Evolutionary conservation across 2,329 filamentous ascomycete genomes (phyloP).

Genomic region (Zarea fungicola): DNA sequence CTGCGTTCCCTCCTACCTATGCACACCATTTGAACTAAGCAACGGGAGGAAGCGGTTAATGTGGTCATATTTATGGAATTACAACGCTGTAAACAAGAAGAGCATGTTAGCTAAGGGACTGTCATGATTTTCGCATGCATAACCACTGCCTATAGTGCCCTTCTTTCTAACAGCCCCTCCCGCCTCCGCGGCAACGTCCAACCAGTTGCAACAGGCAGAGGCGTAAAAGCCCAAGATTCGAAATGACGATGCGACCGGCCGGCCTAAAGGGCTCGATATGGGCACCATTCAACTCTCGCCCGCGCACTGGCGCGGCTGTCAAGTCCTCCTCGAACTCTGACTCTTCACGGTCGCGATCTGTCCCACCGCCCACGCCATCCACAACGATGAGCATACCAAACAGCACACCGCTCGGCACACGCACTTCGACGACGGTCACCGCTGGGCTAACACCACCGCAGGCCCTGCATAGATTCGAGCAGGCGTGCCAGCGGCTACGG

Average conservation of each 20-base stretch:
- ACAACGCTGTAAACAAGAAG: not conserved
- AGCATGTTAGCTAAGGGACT: not conserved
- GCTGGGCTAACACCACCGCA: constrained; percentile 26
- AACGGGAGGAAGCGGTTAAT: not conserved
- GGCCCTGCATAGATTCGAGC: constrained; percentile 53
- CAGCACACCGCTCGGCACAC: constrained; percentile 8
- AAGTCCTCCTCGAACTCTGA: not conserved
- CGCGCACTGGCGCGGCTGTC: not conserved
- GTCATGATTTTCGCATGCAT: not conserved
- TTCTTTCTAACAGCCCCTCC: not conserved
- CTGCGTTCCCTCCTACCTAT: not conserved
- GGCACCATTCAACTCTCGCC: constrained; percentile 4
- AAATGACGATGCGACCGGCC: not conserved
- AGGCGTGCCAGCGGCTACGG: constrained; percentile 54
- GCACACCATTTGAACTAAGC: not conserved
- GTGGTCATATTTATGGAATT: not conserved
- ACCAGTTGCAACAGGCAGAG: too few species aligned
- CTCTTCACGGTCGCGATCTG: constrained; percentile 7
- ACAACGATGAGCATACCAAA: not conserved
- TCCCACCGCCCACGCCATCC: not conserved
- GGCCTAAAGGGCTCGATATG: constrained; percentile 9
- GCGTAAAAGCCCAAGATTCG: not conserved
- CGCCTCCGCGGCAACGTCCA: too few species aligned
- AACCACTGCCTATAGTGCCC: not conserved
- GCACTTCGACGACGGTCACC: constrained; percentile 13